Evolutionary conservation across 805 yeast species (phyloP), one percentile per base, ranked within the genome.

Genomic region (Kluyveromyces nonfermentans): DNA sequence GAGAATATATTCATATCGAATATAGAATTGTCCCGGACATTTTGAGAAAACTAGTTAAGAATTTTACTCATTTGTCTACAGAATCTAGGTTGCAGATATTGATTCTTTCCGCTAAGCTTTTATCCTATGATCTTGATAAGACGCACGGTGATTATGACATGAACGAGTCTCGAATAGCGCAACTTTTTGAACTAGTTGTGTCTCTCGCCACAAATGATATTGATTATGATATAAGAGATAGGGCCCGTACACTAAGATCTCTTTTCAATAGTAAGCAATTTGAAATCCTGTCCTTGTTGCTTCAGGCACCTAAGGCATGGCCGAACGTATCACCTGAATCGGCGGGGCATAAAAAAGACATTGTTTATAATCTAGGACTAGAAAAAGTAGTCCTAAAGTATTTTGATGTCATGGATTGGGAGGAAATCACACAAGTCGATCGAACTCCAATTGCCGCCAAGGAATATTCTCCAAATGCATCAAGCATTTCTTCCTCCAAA

Each of bases 201-300:
- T 76, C 78, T 17, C 65, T 86, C 39, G 75, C 85, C 10, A 78
- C 80, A 49, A 85, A 80, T 58, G 99, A 93, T 59, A 69, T 72
- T 6, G 74, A 77, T 3, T 77, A 78, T 52, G 96, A 86, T 56
- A 75, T 85, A 1, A 72, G 97, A 47, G 97, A 93, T 57, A 72
- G 90, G 46, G 87, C 96, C 0, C 71, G 98, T 51, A 71, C 82
- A 65, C 68, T 86, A 22, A 67, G 75, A 19, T 74, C 86, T 0
- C 64, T 90, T 3, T 67, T 87, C 39, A 72, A 71, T 4, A 56
- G 71, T 1, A 68, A 68, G 36, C 66, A 77, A 42, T 70, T 72
- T 18, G 80, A 82, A 46, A 66, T 86, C 49, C 89, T 89, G 0
- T 70, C 80, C 2, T 67, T 86, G 31, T 68, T 87, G 39, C 65